Percentiles rank a stretch among this genome's conserved stretches.
Evolutionary conservation across 176 grass and related monocot species (phyloP).

Genomic region (Triticum turgidum): DNA sequence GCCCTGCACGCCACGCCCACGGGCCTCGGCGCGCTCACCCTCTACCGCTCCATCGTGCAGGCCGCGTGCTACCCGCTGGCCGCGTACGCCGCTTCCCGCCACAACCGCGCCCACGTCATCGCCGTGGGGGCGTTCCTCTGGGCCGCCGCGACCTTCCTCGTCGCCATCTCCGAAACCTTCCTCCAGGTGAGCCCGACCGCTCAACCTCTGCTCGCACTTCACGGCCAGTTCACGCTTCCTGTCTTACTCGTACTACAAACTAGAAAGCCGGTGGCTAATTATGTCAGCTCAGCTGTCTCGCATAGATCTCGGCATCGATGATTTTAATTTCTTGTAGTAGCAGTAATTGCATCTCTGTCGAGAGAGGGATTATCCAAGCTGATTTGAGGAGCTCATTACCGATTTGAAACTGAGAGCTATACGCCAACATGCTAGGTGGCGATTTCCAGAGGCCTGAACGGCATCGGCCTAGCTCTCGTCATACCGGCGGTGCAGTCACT

Average conservation of each 20-base stretch:
- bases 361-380: neutral
- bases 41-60: conserved; percentile 81
- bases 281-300: neutral
- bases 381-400: neutral
- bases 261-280: neutral
- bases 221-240: too few relatives aligned
- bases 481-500: conserved; percentile 65
- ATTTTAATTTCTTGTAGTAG: neutral
- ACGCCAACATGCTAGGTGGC: conserved; percentile 45
- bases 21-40: conserved; percentile 70
- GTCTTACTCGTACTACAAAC: neutral
- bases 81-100: conserved; percentile 65
- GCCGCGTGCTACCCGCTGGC: conserved; percentile 75
- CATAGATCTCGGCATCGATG: neutral
- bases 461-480: conserved; percentile 70
- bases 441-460: conserved; percentile 73
- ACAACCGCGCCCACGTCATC: conserved; percentile 75
- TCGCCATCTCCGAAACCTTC: conserved; percentile 76
- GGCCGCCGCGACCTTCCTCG: conserved; percentile 81
- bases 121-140: conserved; percentile 82
- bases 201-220: neutral
- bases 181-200: conserved; percentile 44
- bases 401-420: neutral
- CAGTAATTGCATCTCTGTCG: too few relatives aligned
- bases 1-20: conserved; percentile 65